Evolutionary conservation across 768 basidiomycete genomes (phyloP).

Genomic region (Phylloporus sp.): DNA sequence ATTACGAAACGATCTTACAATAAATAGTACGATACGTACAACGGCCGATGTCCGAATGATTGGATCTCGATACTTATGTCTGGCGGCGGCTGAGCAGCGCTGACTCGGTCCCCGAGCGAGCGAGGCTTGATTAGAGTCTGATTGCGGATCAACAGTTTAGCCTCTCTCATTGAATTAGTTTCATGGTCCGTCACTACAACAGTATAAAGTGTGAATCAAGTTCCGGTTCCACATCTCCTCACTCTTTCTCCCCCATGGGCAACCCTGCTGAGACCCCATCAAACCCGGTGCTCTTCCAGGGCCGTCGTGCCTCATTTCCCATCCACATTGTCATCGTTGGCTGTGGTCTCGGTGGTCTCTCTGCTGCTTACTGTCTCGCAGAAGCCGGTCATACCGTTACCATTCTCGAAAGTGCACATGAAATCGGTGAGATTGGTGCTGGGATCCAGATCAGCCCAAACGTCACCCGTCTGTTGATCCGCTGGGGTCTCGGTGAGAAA

Average conservation of each 20-base stretch:
- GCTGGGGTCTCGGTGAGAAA: constrained; percentile 47
- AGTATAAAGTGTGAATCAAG: neutral
- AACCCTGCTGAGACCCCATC: neutral
- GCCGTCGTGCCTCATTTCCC: constrained; percentile 20
- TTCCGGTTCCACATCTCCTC: neutral
- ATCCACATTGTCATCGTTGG: constrained; percentile 45
- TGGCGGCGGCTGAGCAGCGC: no score
- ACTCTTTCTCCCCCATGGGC: neutral
- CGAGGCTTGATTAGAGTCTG: neutral
- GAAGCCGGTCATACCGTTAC: constrained; percentile 47
- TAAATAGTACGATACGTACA: no score
- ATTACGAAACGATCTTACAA: no score
- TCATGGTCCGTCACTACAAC: neutral
- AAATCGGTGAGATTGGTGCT: constrained; percentile 45
- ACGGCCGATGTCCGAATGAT: no score
- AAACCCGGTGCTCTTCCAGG: constrained; percentile 16
- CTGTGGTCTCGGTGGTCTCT: constrained; percentile 48
- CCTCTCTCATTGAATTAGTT: neutral
- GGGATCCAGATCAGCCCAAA: constrained; percentile 49
- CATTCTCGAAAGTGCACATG: constrained; percentile 40
- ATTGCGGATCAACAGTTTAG: neutral
- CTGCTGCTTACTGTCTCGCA: constrained; percentile 43
- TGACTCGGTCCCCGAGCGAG: no score
- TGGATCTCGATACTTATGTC: no score
- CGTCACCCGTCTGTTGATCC: constrained; percentile 41